These are phyloP conservation scores for Aspergillus sp. DNA, from an alignment of 2,329 filamentous ascomycete genomes.

Conservation along the genomic window DNA sequence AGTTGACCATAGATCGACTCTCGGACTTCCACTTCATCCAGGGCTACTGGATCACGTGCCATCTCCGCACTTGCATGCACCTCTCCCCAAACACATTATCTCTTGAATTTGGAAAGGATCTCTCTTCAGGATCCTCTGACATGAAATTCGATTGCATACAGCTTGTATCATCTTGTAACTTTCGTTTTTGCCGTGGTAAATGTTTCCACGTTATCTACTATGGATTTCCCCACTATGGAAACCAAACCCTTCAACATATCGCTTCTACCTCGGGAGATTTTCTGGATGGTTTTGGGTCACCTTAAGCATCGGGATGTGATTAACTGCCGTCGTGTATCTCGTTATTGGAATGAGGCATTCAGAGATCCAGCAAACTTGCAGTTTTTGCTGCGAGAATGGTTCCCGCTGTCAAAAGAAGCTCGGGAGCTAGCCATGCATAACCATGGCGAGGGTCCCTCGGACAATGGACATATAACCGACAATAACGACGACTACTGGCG, in stretches of 20 bases:
- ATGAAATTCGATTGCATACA: too few relatives aligned
- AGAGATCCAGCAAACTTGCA: slow-evolving; percentile 40
- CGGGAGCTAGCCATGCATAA: slow-evolving; percentile 24
- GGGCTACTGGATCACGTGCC: too few relatives aligned
- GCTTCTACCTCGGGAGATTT: slow-evolving; percentile 50
- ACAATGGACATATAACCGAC: not conserved
- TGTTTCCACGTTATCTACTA: not conserved
- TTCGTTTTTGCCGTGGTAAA: too few relatives aligned
- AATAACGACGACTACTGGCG: slow-evolving; percentile 9
- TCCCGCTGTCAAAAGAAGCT: slow-evolving; percentile 47
- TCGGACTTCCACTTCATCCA: slow-evolving; percentile 5
- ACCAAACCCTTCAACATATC: slow-evolving; percentile 14
- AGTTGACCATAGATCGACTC: too few relatives aligned
- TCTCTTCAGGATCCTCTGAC: too few relatives aligned
- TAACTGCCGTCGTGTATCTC: slow-evolving; percentile 46
- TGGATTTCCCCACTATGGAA: not conserved
- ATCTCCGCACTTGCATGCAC: too few relatives aligned
- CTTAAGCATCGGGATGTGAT: slow-evolving; percentile 46
- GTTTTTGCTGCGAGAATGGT: slow-evolving; percentile 44
- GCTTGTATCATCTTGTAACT: too few relatives aligned
- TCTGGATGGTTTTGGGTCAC: slow-evolving; percentile 45
- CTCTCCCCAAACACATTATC: too few relatives aligned
- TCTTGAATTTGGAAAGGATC: not conserved
- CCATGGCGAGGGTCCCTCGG: not conserved
- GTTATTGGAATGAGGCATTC: slow-evolving; percentile 44